A percentile compares a stretch with the other conserved stretches of the same genome.
Conservation (phyloP, 2,329 filamentous ascomycete genomes). For the Sphaerulina populicola region DNA sequence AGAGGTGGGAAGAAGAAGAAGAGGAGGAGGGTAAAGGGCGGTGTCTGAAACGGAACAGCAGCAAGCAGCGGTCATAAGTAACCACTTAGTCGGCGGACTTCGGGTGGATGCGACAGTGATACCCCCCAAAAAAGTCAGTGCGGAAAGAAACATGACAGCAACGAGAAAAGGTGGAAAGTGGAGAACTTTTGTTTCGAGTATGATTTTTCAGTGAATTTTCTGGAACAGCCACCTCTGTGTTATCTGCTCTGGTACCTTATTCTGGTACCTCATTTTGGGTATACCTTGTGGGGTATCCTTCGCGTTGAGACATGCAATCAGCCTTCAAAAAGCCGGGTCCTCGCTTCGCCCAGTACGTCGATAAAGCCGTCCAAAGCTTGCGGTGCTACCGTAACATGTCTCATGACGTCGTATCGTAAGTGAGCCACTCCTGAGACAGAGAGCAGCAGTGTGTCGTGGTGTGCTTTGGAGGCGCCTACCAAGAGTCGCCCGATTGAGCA, state of each 20-base stretch:
- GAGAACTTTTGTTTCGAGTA: constrained; percentile 2
- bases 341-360: not conserved
- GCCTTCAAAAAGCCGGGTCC: not conserved
- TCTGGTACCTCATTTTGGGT: not conserved
- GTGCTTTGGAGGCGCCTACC: constrained; percentile 9
- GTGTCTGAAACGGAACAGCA: no score
- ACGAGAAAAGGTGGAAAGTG: not conserved
- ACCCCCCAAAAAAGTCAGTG: no score
- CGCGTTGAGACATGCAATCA: not conserved
- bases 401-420: not conserved
- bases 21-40: no score
- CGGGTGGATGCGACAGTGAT: no score
- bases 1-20: no score
- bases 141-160: not conserved
- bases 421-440: not conserved
- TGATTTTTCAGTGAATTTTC: constrained; percentile 6
- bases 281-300: not conserved
- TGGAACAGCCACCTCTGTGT: not conserved
- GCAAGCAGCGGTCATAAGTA: no score
- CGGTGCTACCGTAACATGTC: constrained; percentile 6
- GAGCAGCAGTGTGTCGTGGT: not conserved
- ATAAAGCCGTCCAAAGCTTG: not conserved
- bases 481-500: constrained; percentile 4
- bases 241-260: no score
- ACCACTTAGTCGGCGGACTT: no score